Base-by-base conservation (phyloP, 805 yeast species). In the Yarrowia sp. region DNA sequence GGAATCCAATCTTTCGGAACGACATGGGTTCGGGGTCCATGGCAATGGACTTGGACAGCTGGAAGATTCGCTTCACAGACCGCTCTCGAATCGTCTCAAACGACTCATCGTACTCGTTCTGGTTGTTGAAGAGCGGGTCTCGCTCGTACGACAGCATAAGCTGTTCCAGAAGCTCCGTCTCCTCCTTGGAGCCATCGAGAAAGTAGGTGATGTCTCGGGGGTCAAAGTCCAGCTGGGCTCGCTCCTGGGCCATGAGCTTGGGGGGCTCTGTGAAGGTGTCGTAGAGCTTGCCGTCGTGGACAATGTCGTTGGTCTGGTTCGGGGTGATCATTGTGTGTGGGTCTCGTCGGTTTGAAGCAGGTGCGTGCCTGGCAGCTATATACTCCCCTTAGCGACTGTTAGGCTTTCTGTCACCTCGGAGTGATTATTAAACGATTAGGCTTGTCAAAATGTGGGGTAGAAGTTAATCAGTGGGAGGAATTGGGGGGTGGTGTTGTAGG, bases 111-210 rank as follows among this genome's bases (percentile, higher is more conserved):
- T 83, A 85, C 71, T 77, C 78, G 56, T 77, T 75, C 17, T 81
- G 76, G 69, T 79, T 77, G 63, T 79, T 74, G 72, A 85, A 80
- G 47, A 82, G 76, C 20, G 88, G 87, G 74, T 85, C 87, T 65
- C 87, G 79, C 77, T 85, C 87, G 77, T 85, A 77, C 73, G 78
- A 81, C 68, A 75, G 77, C 70, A 78, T 71, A 69, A 84, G 73
- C 44, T 71, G 67, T 71, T 81, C 83, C 69, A 77, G 72, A 56
- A 73, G 70, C 53, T 76, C 81, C 20, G 85, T 79, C 68, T 76
- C 73, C 53, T 78, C 77, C 70, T 74, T 69, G 60, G 81, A 78
- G 58, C 84, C 85, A 60, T 80, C 82, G 69, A 82, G 71, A 73
- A 79, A 83, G 72, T 79, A 72, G 69, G 83, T 80, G 76, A 82